These are phyloP conservation scores for Mycena vitilis DNA, from an alignment of 768 basidiomycete species.

Conservation along the genomic window DNA sequence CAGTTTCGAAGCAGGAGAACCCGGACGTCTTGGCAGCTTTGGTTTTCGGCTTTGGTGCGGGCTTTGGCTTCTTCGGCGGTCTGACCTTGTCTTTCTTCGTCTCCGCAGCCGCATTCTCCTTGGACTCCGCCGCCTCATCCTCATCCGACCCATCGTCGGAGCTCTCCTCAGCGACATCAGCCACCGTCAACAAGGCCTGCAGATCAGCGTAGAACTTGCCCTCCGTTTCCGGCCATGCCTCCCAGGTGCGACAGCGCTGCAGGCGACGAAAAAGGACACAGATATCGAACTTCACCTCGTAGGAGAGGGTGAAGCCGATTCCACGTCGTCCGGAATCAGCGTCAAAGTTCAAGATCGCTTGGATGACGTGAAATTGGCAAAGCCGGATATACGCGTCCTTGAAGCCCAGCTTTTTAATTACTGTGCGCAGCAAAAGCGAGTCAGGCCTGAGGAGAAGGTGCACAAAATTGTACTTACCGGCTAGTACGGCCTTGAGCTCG, in stretches of 20 bases:
- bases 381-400: slow-evolving; percentile 5
- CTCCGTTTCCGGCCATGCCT: background rate
- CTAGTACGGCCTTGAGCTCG: background rate
- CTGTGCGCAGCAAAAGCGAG: too few relatives aligned
- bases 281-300: slow-evolving; percentile 3
- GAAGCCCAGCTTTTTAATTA: too few relatives aligned
- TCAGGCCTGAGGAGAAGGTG: too few relatives aligned
- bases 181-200: background rate
- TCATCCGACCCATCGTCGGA: background rate
- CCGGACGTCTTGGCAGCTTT: background rate
- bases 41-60: background rate
- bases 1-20: background rate
- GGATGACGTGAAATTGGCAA: slow-evolving; percentile 24
- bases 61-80: too few relatives aligned
- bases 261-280: slow-evolving; percentile 10
- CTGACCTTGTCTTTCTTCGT: too few relatives aligned
- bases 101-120: too few relatives aligned
- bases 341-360: slow-evolving; percentile 9
- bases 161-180: background rate
- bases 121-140: background rate
- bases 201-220: background rate
- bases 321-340: background rate
- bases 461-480: background rate
- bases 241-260: slow-evolving; percentile 15
- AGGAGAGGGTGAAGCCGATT: slow-evolving; percentile 4